Conservation (phyloP, 768 basidiomycete species). For the Xerocomus spinulosus region DNA sequence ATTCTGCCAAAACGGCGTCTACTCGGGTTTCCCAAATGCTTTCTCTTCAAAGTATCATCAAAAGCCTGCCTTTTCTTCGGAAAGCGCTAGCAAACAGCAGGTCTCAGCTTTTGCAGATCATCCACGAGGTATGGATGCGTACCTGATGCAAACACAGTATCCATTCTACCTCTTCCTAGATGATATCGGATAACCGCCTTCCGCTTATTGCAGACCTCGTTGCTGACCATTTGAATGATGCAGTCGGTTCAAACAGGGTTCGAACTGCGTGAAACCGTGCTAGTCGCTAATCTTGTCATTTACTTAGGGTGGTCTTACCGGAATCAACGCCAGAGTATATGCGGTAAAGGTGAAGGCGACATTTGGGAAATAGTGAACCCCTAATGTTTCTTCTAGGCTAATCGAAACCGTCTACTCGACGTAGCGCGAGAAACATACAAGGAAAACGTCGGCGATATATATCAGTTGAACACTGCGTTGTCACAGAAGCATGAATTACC, state of each 20-base stretch:
- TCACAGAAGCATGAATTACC: constrained; percentile 63
- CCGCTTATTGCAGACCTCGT: constrained; percentile 58
- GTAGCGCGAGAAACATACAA: constrained; percentile 94
- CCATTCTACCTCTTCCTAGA: constrained; percentile 34
- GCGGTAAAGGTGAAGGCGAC: constrained; percentile 73
- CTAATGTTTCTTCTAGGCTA: constrained; percentile 43
- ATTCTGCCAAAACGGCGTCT: constrained; percentile 59
- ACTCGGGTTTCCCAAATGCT: constrained; percentile 76
- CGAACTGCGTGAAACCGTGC: background rate
- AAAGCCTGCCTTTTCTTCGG: constrained; percentile 57
- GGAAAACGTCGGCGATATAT: constrained; percentile 89
- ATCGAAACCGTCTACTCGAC: constrained; percentile 79
- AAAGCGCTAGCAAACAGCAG: constrained; percentile 55
- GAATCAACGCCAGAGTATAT: constrained; percentile 79
- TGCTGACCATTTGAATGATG: constrained; percentile 67
- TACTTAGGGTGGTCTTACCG: constrained; percentile 61
- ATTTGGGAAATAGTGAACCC: background rate
- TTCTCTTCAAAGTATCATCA: constrained; percentile 67
- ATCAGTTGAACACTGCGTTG: constrained; percentile 55
- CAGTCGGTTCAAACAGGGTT: constrained; percentile 57
- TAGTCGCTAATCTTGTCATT: background rate
- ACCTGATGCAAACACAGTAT: background rate
- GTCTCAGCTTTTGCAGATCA: constrained; percentile 57
- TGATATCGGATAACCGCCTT: constrained; percentile 72
- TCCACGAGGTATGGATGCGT: constrained; percentile 46